Conservation (phyloP, 78 protist species). For the Pigoraptor vietnamica region DNA sequence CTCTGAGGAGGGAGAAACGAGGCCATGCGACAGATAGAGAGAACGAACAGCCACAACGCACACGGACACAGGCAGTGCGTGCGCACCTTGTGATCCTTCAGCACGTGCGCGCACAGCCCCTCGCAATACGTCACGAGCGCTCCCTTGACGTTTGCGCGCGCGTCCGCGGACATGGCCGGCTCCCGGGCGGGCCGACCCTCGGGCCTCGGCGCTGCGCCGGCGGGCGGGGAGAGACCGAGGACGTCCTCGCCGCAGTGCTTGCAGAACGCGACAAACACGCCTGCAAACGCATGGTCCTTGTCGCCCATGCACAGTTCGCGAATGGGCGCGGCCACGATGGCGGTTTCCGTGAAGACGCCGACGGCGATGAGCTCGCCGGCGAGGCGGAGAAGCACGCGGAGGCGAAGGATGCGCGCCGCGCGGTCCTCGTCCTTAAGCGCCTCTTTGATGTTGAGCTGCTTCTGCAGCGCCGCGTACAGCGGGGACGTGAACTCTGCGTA, state of each 20-base stretch:
- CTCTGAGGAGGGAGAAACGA: too few relatives aligned
- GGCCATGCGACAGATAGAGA: too few relatives aligned
- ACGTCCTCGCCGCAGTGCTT: neutral
- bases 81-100: neutral
- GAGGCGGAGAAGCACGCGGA: neutral
- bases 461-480: neutral
- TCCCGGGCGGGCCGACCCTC: neutral
- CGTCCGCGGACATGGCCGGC: neutral
- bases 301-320: neutral
- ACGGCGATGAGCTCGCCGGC: neutral
- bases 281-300: neutral
- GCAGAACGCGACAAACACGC: neutral
- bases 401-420: neutral
- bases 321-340: neutral
- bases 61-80: too few relatives aligned
- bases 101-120: neutral
- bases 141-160: neutral
- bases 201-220: neutral
- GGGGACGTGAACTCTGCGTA: slow-evolving; percentile 17
- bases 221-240: neutral
- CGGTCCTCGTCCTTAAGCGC: slow-evolving; percentile 12
- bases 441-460: neutral
- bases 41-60: too few relatives aligned
- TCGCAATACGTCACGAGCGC: neutral
- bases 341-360: neutral